These are phyloP conservation scores for Chaetomidium leptoderma DNA, from an alignment of 495 filamentous ascomycete species.

Conservation along the genomic window DNA sequence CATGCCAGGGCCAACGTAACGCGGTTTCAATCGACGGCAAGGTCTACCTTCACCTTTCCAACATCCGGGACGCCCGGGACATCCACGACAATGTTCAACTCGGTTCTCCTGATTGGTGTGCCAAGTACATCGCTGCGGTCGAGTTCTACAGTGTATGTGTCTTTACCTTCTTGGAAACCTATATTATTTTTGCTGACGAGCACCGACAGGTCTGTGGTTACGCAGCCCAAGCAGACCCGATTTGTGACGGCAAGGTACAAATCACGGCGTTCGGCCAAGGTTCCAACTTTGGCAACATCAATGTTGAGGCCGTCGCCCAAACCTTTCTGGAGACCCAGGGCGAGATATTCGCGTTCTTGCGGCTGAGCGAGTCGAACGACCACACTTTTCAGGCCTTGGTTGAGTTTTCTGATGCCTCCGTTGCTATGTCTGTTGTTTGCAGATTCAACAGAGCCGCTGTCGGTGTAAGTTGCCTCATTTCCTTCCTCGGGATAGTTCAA, in stretches of 20 bases:
- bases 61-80: conserved; percentile 54
- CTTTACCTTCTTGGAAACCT: background rate
- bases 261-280: conserved; percentile 38
- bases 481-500: background rate
- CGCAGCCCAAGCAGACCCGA: conserved; percentile 18
- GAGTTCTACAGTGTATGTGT: conserved; percentile 39
- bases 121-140: conserved; percentile 45
- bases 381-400: conserved; percentile 39
- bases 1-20: conserved; percentile 30
- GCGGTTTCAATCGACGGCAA: conserved; percentile 26
- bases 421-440: conserved; percentile 32
- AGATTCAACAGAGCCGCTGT: conserved; percentile 45
- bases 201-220: background rate
- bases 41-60: conserved; percentile 54
- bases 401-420: conserved; percentile 54
- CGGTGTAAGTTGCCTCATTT: conserved; percentile 39
- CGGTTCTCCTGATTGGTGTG: conserved; percentile 46
- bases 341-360: conserved; percentile 50
- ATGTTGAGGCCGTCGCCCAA: conserved; percentile 44
- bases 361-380: conserved; percentile 31
- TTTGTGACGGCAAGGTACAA: conserved; percentile 51
- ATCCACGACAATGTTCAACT: conserved; percentile 44
- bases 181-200: conserved; percentile 18
- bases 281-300: conserved; percentile 19
- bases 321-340: conserved; percentile 51